Conservation (phyloP, 2,329 filamentous ascomycete genomes). For the Neofusicoccum parvum region DNA sequence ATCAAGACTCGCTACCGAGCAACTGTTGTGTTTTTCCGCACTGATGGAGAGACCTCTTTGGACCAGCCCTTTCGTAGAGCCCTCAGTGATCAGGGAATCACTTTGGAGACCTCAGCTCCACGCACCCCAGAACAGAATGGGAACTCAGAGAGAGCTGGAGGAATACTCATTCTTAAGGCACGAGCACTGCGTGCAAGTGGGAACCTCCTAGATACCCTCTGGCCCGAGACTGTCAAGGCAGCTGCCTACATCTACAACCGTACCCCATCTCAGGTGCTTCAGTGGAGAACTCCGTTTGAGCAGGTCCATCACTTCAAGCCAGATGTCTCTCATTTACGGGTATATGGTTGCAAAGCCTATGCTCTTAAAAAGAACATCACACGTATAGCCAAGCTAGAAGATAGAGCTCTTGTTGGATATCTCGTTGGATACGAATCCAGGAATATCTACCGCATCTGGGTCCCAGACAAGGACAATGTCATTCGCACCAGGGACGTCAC, state of each 20-base stretch:
- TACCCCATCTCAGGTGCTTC: slow-evolving; percentile 21
- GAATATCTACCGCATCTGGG: slow-evolving; percentile 26
- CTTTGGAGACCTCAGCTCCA: background rate
- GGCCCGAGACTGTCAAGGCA: slow-evolving; percentile 21
- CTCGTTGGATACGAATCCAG: slow-evolving; percentile 26
- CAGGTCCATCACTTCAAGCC: slow-evolving; percentile 23
- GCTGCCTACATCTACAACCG: slow-evolving; percentile 25
- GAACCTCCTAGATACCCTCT: slow-evolving; percentile 19
- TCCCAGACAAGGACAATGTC: slow-evolving; percentile 17
- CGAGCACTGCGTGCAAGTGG: slow-evolving; percentile 14
- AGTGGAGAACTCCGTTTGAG: slow-evolving; percentile 28
- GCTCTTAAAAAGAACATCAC: slow-evolving; percentile 9
- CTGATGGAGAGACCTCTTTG: background rate
- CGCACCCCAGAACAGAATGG: slow-evolving; percentile 24
- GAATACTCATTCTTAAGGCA: slow-evolving; percentile 21
- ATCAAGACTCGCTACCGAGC: background rate
- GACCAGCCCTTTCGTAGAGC: background rate
- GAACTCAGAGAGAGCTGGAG: slow-evolving; percentile 22
- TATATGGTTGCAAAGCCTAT: slow-evolving; percentile 24
- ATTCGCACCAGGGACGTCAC: slow-evolving; percentile 21
- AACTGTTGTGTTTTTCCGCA: background rate
- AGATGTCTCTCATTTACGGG: slow-evolving; percentile 19
- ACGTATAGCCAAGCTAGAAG: background rate
- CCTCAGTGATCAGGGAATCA: background rate
- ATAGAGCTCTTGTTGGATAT: slow-evolving; percentile 25